Conservation (phyloP, 331 rosid species). For the Stylosanthes scabra region DNA sequence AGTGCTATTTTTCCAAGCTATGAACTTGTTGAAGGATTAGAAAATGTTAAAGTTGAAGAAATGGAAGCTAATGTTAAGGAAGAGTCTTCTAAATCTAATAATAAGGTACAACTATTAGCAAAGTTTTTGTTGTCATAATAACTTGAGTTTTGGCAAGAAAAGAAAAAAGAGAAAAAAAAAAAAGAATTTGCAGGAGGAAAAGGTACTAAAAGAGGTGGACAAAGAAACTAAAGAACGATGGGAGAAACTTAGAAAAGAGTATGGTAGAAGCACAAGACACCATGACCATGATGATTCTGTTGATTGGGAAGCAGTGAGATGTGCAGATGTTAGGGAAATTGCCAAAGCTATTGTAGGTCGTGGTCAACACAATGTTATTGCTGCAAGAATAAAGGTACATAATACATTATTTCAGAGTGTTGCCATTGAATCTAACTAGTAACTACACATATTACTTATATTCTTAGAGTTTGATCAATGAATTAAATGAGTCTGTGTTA, state of each 20-base stretch:
- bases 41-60: slow-evolving; percentile 23
- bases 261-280: background rate
- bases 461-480: too few relatives aligned
- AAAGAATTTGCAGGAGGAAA: background rate
- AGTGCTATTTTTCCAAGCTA: background rate
- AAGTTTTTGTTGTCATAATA: background rate
- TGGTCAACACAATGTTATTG: slow-evolving; percentile 47
- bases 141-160: slow-evolving; percentile 6
- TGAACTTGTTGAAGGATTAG: background rate
- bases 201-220: slow-evolving; percentile 2
- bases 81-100: slow-evolving; percentile 3
- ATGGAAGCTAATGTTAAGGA: background rate
- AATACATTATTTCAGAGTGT: background rate
- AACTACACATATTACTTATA: background rate
- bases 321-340: slow-evolving; percentile 16
- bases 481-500: background rate
- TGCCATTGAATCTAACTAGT: background rate
- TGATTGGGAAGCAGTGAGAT: slow-evolving; percentile 53
- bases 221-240: slow-evolving; percentile 31
- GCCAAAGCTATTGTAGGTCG: slow-evolving; percentile 46
- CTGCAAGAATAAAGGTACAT: slow-evolving; percentile 39
- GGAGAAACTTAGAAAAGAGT: slow-evolving; percentile 38
- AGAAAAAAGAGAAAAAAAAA: background rate
- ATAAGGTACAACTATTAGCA: background rate
- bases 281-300: slow-evolving; percentile 32